Evolutionary conservation across 441 rosid genomes (phyloP), one percentile per base, ranked within the genome.

Genomic region (Raphanus hybrid): DNA sequence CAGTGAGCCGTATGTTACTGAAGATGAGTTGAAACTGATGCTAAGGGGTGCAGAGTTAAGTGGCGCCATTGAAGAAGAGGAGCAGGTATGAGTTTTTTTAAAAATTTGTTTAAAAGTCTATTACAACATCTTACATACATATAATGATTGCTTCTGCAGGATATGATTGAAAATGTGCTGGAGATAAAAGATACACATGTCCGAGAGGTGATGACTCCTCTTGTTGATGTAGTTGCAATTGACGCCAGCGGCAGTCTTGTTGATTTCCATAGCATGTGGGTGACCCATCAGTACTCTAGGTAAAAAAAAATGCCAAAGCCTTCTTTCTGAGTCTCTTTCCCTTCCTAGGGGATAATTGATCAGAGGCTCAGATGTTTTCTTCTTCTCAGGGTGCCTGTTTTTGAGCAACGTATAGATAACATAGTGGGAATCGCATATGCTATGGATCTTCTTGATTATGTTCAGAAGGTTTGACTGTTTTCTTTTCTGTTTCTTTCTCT

Each of bases 331-430:
- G n/a, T n/a, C n/a, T n/a, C n/a, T n/a, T n/a, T n/a, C n/a, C n/a
- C n/a, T n/a, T n/a, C n/a, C n/a, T n/a, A n/a, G n/a, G n/a, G n/a
- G n/a, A n/a, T n/a, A n/a, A n/a, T n/a, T n/a, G n/a, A n/a, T n/a
- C n/a, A n/a, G n/a, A n/a, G n/a, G n/a, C n/a, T n/a, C n/a, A n/a
- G n/a, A n/a, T n/a, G n/a, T n/a, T n/a, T n/a, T n/a, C n/a, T n/a
- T n/a, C n/a, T n/a, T n/a, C n/a, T n/a, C n/a, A n/a, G 99, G 96
- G 98, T 96, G 70, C 98, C 98, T 82, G 99, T 90, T 78, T 96
- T 92, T 86, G 98, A 96, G 91, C 98, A 96, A 88, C 98, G 98
- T 12, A 85, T 96, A 80, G 99, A 96, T 86, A 96, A 96, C 64
- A 96, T 96, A 45, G 93, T 92, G 81, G 99, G 99, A 41, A 92